Conservation (phyloP, 1,284 basidiomycete species). For the Meira nashicola region DNA sequence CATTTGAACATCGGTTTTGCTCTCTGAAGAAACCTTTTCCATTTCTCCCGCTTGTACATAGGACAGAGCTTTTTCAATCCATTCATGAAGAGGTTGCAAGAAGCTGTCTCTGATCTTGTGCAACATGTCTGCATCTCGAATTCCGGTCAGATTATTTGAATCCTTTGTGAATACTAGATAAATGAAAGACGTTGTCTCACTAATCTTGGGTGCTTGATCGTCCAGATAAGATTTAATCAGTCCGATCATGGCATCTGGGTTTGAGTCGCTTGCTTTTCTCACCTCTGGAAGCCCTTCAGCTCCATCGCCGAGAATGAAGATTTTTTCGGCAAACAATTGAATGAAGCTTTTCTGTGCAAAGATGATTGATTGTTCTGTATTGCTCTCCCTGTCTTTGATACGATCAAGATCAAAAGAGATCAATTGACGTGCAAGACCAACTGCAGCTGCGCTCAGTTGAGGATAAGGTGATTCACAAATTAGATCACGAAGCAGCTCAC, state of each 20-base stretch:
- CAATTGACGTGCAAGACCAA: slow-evolving; percentile 10
- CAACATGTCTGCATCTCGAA: neutral
- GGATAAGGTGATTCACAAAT: slow-evolving; percentile 30
- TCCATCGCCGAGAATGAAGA: neutral
- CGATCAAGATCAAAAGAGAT: slow-evolving; percentile 3
- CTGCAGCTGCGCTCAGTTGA: slow-evolving; percentile 23
- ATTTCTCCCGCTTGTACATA: too few species aligned
- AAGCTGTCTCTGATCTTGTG: neutral
- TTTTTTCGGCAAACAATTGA: neutral
- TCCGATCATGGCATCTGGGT: too few species aligned
- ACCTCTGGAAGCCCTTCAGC: neutral
- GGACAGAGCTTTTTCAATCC: neutral
- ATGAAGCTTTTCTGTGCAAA: neutral
- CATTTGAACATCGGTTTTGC: too few species aligned
- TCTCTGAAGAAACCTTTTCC: too few species aligned
- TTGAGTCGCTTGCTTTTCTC: neutral
- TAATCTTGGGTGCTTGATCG: slow-evolving; percentile 3
- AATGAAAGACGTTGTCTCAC: neutral
- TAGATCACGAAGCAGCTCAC: slow-evolving; percentile 22
- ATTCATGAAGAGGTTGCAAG: neutral
- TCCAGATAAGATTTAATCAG: slow-evolving; percentile 2
- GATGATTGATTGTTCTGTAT: neutral
- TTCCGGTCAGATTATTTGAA: neutral
- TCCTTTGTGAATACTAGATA: neutral
- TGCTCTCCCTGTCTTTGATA: neutral